Base-by-base conservation (phyloP, 108 stramenopile genomes). In the Fragilaria radians region DNA sequence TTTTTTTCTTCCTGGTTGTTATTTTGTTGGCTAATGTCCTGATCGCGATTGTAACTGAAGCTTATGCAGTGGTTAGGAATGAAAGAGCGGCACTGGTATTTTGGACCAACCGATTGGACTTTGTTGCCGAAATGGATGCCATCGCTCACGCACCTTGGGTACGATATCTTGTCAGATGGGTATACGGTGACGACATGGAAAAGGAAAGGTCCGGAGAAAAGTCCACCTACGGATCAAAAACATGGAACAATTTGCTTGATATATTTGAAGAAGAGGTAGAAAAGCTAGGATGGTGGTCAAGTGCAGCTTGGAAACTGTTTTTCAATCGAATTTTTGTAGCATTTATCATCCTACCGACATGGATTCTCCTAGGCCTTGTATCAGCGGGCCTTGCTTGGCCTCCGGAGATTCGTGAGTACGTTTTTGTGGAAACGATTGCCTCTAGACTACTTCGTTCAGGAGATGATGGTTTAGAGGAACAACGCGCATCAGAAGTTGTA, bases 31-130 rank as follows among this genome's bases (percentile, higher is more conserved):
- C 71, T 27, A 80, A 73, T 55, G 79, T 80, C 14, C 64, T 80
- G 36, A 80, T 80, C 42, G 79, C 79, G 28, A 80, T 80, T 63
- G 79, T 80, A 5, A 80, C 79, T 11, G 79, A 80, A 49, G 63
- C 70, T 3, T 80, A 80, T 46, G 68, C 66, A 46, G 71, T 80
- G 5, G 72, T 80, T 62, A 71, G 73, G 60, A 73, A 80, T 33
- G 68, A 76, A 55, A 67, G 79, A 9, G 71, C 79, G 5, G 71
- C 74, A 1, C 71, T 80, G 61, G 79, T 80, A 1, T 80, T 80
- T 53, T 80, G 73, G 79, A 72, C 71, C 4, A 80, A 79, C 31
- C 72, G 79, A 18, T 59, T 80, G 7, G 79, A 80, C 46, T 80
- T 76, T 51, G 75, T 80, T 19, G 79, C 75, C 14, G 79, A 80